Percentiles rank a stretch among this genome's conserved stretches.
Evolutionary conservation across 2,329 filamentous ascomycete species (phyloP).

Genomic region (Raffaelea deltoideospora): DNA sequence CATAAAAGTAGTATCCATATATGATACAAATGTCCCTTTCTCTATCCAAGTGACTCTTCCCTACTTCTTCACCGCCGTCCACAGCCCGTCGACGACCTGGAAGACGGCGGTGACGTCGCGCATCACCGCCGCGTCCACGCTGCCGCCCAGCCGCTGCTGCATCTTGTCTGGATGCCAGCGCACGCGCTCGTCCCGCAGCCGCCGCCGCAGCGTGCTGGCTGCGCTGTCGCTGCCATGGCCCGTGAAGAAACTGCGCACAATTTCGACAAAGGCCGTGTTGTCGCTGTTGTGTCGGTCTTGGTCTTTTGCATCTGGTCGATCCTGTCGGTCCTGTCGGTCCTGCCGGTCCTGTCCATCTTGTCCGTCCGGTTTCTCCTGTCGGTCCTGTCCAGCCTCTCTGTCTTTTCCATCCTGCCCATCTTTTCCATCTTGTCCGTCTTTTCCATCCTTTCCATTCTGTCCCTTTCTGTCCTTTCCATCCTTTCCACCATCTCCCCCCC

Average conservation of each 20-base stretch:
- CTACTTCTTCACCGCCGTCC: slow-evolving; percentile 43
- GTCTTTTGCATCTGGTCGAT: background rate
- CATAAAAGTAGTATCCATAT: no score
- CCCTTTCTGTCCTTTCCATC: background rate
- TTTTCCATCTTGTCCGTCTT: background rate
- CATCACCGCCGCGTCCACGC: slow-evolving; percentile 56
- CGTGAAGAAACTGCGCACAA: slow-evolving; percentile 56
- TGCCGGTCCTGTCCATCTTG: background rate
- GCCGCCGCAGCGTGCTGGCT: slow-evolving; percentile 26
- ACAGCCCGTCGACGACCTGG: slow-evolving; percentile 73
- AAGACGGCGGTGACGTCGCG: slow-evolving; percentile 78
- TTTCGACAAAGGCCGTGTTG: slow-evolving; percentile 27
- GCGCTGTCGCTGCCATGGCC: slow-evolving; percentile 5
- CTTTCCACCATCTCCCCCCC: background rate
- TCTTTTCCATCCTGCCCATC: background rate
- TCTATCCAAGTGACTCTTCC: no score
- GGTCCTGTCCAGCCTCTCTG: no score
- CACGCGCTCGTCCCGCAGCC: slow-evolving; percentile 70
- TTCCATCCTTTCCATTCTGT: no score
- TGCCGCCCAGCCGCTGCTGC: slow-evolving; percentile 66
- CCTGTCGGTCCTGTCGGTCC: background rate
- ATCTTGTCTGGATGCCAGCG: slow-evolving; percentile 98
- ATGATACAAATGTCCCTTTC: no score
- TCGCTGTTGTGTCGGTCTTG: slow-evolving; percentile 34
- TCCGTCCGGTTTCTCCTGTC: no score